Base-by-base conservation (phyloP, 331 rosid species). In the Quercus phellos region DNA sequence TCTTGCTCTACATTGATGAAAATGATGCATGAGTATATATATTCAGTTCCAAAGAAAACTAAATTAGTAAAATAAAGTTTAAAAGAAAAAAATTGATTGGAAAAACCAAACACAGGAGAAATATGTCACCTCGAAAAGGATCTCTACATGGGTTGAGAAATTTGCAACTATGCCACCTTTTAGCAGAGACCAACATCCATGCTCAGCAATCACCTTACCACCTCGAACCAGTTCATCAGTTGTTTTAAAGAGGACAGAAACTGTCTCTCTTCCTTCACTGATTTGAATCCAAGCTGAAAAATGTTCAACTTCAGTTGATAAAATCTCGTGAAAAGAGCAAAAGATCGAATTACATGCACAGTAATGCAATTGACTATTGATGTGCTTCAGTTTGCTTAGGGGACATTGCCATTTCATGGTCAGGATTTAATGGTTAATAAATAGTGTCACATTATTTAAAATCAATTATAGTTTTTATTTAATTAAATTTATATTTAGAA, bases 81-180 rank as follows among this genome's bases (percentile, higher is more conserved):
- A 26, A 26, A 60, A 6, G 16, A 60, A 27, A 22, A 19, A 12
- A 12, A 46, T 46, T 43, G 22, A 56, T 56, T 12, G 30, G 17
- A 29, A 27, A 8, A 14, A 30, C 30, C 21, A 66, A 66, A 66
- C n/a, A 13, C 8, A 32, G 43, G 24, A 18, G 14, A 79, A 55
- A 22, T 70, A 51, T 22, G 71, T 74, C 27, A 94, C 98, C 97
- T 88, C 86, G 17, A 92, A 94, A 67, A 78, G 51, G 80, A 94
- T 84, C 18, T 94, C 87, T 38, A 77, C 88, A 17, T 77, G 67
- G 78, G 80, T 75, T 27, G 98, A 81, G 79, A 78, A 88, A 68
- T 90, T 89, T 2, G 98, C 90, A 29, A 82, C 89, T 35, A 89
- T 74, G 77, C 98, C 98, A 3, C 98, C 98, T 87, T 90, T 94